Conservation (phyloP, 2,329 filamentous ascomycete genomes). For the Ceratocystiopsis brevicomis region DNA sequence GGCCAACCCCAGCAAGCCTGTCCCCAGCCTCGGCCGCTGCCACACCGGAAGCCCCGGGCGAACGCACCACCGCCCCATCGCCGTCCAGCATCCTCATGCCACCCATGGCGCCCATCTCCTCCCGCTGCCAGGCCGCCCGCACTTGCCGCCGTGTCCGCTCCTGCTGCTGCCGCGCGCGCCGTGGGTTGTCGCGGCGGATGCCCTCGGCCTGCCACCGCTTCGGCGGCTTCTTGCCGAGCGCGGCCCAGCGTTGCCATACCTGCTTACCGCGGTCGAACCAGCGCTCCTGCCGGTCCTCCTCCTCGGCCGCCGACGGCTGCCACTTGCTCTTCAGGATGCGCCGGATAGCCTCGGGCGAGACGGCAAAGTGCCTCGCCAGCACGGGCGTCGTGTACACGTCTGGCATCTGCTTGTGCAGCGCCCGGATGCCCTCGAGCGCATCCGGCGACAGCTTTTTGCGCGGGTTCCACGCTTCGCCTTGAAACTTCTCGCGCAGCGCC, state of each 20-base stretch:
- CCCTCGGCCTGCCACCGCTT: slow-evolving; percentile 39
- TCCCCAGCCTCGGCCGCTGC: no score
- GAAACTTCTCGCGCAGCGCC: slow-evolving; percentile 60
- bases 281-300: slow-evolving; percentile 35
- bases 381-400: slow-evolving; percentile 54
- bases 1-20: no score
- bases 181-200: slow-evolving; percentile 6
- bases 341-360: slow-evolving; percentile 74
- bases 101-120: no score
- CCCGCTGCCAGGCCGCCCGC: background rate
- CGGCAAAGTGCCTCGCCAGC: slow-evolving; percentile 60
- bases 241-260: slow-evolving; percentile 41
- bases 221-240: slow-evolving; percentile 42
- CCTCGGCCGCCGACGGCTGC: slow-evolving; percentile 38
- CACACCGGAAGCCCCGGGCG: no score
- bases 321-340: slow-evolving; percentile 72
- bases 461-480: slow-evolving; percentile 55
- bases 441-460: slow-evolving; percentile 80
- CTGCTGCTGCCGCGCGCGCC: no score
- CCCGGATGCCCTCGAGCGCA: slow-evolving; percentile 73
- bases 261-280: slow-evolving; percentile 42
- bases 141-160: background rate
- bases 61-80: no score
- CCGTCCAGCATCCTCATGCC: no score
- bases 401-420: slow-evolving; percentile 60